Base-by-base conservation (phyloP, 441 rosid genomes). In the Bruguiera hainesii region DNA sequence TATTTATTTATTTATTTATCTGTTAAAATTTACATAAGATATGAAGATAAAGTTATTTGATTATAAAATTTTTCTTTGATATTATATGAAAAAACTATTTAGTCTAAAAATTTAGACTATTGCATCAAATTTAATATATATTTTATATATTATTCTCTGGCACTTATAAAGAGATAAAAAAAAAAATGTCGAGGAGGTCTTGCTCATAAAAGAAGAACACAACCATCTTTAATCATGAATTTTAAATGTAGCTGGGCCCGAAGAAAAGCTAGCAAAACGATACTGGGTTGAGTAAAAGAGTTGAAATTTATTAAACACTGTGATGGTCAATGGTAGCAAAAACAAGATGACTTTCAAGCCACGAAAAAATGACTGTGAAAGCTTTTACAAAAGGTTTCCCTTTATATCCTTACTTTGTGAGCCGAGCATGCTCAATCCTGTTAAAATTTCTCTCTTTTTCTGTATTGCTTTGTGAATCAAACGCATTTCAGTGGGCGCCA, bases 271-370 rank as follows among this genome's bases (percentile, higher is more conserved):
- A 46, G 23, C 20, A 50, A 61, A 57, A 65, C 18, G 63, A 55
- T 42, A 55, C 25, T 55, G 65, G 65, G 33, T 65, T 71, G 60
- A 56, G 67, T 42, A 66, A 35, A 63, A 73, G 58, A 33, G 65
- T 71, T 77, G 70, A 65, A 73, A 57, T 66, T 73, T 73, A 39
- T 58, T 59, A 19, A 53, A 60, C 73, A 82, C 81, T 83, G 89
- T 85, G 73, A 73, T 74, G 26, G 85, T 85, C 89, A 85, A 81
- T 60, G 76, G 64, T 64, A 72, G 29, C 70, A 70, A 75, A 73
- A 71, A 64, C 76, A 70, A 79, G 68, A 60, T 31, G 16, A 60
- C 52, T 78, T 79, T 73, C 66, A 76, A 78, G 74, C 66, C 79
- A 73, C 59, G 30, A 66, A 70, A 73, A 76, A 69, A 66, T 56